Evolutionary conservation across 768 basidiomycete species (phyloP), one percentile per base, ranked within the genome.

Genomic region (Podaxis pistillaris): DNA sequence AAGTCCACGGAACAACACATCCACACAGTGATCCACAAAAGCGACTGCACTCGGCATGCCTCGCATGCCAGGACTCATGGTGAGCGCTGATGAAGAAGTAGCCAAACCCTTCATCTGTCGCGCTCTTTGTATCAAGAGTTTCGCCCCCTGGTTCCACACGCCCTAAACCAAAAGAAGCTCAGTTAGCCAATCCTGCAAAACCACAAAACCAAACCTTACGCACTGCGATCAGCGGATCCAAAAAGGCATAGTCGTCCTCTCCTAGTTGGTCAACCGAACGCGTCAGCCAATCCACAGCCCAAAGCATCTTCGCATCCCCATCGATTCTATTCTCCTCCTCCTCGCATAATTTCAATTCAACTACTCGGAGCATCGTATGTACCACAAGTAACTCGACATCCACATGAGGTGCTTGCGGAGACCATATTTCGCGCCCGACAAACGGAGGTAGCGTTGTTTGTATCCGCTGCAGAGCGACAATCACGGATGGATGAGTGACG

Each of bases 41-140:
- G 44, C 28, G 13, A 54, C 38, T 7, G 60, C 60, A 36, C 19
- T 62, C 13, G 60, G 30, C 24, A 55, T 62, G 46, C 53, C 54
- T 24, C 53, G 52, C 30, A 44, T 47, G 7, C 41, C 33, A 55
- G 60, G 28, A 44, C 22, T 47, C 22, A 40, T 50, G 9, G 22
- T 24, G 30, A 38, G 36, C 17, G 28, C 28, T 26, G 58, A 51
- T 40, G 58, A 7, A 24, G 26, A 58, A 8, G 41, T 17, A 46
- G 36, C 15, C 4, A 62, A 24, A 24, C 41, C n/a, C 15, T 55
- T 94, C 11, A 87, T 79, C 22, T 77, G 75, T 67, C 89, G 83
- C 17, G 92, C 92, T 54, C 74, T 80, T 33, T 81, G 78, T 13
- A 96, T 77, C 41, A 76, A 79, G 24, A 84, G 85, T 56, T 76